Base-by-base conservation (phyloP, 495 filamentous ascomycete species). In the Xylaria cubensis region DNA sequence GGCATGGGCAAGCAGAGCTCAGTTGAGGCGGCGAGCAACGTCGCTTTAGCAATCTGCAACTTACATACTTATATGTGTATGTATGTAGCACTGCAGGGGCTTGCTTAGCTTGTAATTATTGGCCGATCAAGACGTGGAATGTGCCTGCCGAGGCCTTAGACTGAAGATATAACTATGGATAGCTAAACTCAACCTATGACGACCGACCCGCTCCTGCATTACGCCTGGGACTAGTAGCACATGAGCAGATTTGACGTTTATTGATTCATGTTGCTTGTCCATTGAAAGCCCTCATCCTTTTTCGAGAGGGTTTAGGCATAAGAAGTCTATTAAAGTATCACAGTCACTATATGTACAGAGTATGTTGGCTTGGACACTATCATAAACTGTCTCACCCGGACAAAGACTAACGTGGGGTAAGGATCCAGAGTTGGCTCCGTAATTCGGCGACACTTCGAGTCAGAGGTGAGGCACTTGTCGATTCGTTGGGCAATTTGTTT, bases 381-480 rank as follows among this genome's bases (percentile, higher is more conserved):
- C 42, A 32, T 36, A 41, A 53, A n/a, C 64, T 59, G 51, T 19
- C 58, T 44, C 53, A 44, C 51, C 48, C 34, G 66, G 66, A 48
- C 36, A 44, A 29, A 53, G 32, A 29, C 19, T 67, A 53, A 67
- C 46, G 64, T 67, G 64, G 64, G 64, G 64, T 67, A 32, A 51
- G 64, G 46, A 32, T 65, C 13, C 36, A 46, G 10, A 62, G 34
- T 41, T 13, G 12, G 48, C 66, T 69, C 66, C 66, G 66, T 53
- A 8, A 24, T 69, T 46, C 66, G 66, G 66, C 66, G 66, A 26
- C 10, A 32, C n/a, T 59, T 69, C 66, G 66, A 69, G 66, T 69
- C 66, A 69, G 66, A 56, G 10, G 12, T 58, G 51, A 69, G 53
- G 32, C 41, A 44, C 24, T 46, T 46, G 53, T 44, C 24, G 50